Evolutionary conservation across 2,329 filamentous ascomycete genomes (phyloP).

Genomic region (Botrytis elliptica): DNA sequence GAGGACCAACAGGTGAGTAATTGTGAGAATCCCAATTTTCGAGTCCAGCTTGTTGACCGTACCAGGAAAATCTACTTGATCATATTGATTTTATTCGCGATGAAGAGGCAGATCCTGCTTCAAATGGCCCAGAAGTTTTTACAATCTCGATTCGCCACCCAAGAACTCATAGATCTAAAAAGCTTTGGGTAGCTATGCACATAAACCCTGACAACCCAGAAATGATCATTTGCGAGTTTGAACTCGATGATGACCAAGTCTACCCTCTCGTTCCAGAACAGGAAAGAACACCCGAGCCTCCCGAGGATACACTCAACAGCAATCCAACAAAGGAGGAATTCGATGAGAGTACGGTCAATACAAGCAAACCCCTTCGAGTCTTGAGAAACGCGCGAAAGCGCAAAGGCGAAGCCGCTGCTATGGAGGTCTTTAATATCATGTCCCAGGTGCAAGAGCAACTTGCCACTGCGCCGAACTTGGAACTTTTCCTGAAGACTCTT

Average conservation of each 20-base stretch:
- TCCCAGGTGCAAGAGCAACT: slow-evolving; percentile 89
- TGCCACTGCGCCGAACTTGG: slow-evolving; percentile 66
- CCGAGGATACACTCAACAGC: slow-evolving; percentile 71
- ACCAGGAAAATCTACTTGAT: slow-evolving; percentile 78
- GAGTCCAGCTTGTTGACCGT: background rate
- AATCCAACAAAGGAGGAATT: slow-evolving; percentile 73
- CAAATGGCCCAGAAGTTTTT: slow-evolving; percentile 84
- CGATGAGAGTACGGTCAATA: slow-evolving; percentile 70
- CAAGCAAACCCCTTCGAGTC: slow-evolving; percentile 75
- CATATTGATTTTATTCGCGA: slow-evolving; percentile 87
- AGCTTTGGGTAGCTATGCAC: slow-evolving; percentile 87
- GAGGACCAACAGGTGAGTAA: slow-evolving; percentile 20
- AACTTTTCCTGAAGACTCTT: slow-evolving; percentile 74
- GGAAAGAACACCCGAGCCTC: slow-evolving; percentile 58
- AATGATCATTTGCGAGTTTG: slow-evolving; percentile 83
- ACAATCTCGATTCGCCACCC: slow-evolving; percentile 66
- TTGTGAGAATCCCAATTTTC: background rate
- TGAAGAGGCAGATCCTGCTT: slow-evolving; percentile 70
- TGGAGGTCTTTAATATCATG: slow-evolving; percentile 91
- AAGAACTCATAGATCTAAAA: slow-evolving; percentile 48
- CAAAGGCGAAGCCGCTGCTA: slow-evolving; percentile 67
- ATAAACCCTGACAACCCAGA: slow-evolving; percentile 66
- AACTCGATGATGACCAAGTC: slow-evolving; percentile 72
- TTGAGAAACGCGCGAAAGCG: slow-evolving; percentile 69
- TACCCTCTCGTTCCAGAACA: slow-evolving; percentile 65